Evolutionary conservation across 352 stramenopile genomes (phyloP), one percentile per base, ranked within the genome.

Genomic region (Pythium dissotocum): DNA sequence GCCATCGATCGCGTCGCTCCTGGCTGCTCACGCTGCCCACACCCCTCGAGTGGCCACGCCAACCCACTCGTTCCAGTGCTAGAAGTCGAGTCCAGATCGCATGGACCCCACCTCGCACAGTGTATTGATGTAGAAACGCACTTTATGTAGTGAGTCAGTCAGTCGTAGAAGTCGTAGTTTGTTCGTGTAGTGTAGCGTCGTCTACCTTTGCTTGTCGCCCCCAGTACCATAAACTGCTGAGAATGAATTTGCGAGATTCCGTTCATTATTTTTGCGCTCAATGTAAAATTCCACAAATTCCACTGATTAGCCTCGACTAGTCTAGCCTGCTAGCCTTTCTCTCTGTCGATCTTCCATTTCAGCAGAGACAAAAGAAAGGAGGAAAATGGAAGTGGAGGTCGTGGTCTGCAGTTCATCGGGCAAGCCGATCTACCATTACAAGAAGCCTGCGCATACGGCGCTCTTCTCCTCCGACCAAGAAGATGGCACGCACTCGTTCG

Each of bases 341-440:
- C 18, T 7, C 18, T 16, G 21, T 32, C 46, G 46, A 53, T 57
- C 18, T 61, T 62, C 52, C 33, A 65, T 13, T 26, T 40, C 12
- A 18, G 1, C 21, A n/a, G 4, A 60, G 21, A 28, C 13, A 14
- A 18, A 46, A n/a, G n/a, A n/a, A n/a, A n/a, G 33, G 60, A 54
- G 16, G 21, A 67, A 32, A 13, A 73, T 73, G 67, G 71, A 82
- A 52, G 49, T 90, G 44, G 82, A 90, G 49, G 68, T 90, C 12
- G 44, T 88, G 33, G 70, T 90, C 36, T 87, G 82, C 64, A 85
- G 77, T 32, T 76, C 72, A 51, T 88, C 82, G 44, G 79, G 79
- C 32, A 90, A 90, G 64, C 82, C 82, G 55, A 80, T 90, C 59
- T 83, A 84, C 54, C 77, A 79, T 51, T 80, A 82, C 60, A 57